A percentile compares a stretch with the other conserved stretches of the same genome.
Evolutionary conservation across 495 filamentous ascomycete species (phyloP).

Genomic region (Aspergillus steynii): DNA sequence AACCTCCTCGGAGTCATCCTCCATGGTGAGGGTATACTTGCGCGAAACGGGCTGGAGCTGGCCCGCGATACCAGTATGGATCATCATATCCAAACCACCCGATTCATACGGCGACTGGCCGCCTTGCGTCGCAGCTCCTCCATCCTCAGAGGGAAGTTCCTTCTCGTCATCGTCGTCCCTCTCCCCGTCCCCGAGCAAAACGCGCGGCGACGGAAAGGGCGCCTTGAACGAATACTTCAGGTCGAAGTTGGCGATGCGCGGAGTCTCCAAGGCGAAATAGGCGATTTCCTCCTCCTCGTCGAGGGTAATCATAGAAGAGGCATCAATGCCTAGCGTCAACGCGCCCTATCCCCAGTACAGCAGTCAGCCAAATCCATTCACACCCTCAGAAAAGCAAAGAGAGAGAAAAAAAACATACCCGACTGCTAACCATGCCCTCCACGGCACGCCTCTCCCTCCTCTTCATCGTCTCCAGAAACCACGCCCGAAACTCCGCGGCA

Average conservation of each 20-base stretch:
- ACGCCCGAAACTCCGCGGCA: slow-evolving; percentile 49
- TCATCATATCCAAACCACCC: slow-evolving; percentile 26
- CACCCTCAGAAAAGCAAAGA: neutral
- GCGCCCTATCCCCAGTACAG: slow-evolving; percentile 27
- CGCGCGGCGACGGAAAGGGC: slow-evolving; percentile 30
- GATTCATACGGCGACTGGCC: slow-evolving; percentile 2
- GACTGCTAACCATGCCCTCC: slow-evolving; percentile 43
- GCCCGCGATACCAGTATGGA: slow-evolving; percentile 36
- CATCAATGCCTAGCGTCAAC: slow-evolving; percentile 44
- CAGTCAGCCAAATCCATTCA: neutral
- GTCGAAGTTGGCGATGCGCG: slow-evolving; percentile 24
- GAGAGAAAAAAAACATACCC: slow-evolving; percentile 31
- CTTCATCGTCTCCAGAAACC: slow-evolving; percentile 51
- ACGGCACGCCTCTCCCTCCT: slow-evolving; percentile 42
- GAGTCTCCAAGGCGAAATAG: slow-evolving; percentile 30
- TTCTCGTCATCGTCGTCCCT: slow-evolving; percentile 22
- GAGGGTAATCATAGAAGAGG: slow-evolving; percentile 35
- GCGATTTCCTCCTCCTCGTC: slow-evolving; percentile 33
- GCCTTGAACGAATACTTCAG: slow-evolving; percentile 38
- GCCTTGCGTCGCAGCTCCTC: slow-evolving; percentile 3
- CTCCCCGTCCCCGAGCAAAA: slow-evolving; percentile 18
- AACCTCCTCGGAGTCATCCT: slow-evolving; percentile 29
- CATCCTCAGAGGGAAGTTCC: slow-evolving; percentile 11
- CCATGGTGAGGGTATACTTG: slow-evolving; percentile 20
- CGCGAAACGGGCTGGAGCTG: slow-evolving; percentile 25